These are phyloP conservation scores for Diphasiastrum complanatum DNA, from an alignment of 83 land plant genomes.

Conservation along the genomic window DNA sequence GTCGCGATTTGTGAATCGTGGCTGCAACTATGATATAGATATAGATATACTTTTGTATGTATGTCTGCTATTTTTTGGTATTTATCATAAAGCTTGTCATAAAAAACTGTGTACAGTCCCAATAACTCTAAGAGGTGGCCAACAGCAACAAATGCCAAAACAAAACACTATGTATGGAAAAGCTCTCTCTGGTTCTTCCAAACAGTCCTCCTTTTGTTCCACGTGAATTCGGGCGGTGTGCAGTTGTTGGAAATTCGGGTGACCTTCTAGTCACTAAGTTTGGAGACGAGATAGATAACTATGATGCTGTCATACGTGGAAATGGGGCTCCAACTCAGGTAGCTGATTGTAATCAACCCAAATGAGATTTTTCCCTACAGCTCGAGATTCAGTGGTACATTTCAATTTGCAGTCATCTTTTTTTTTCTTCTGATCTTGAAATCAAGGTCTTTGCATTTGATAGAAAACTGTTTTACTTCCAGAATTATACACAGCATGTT, in stretches of 20 bases:
- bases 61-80: too few relatives aligned
- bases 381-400: neutral
- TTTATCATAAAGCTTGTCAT: too few relatives aligned
- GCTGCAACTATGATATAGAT: too few relatives aligned
- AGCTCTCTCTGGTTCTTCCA: slow-evolving; percentile 77
- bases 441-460: neutral
- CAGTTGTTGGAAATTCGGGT: slow-evolving; percentile 91
- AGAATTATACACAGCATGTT: slow-evolving; percentile 87
- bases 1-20: too few relatives aligned
- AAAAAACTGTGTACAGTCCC: too few relatives aligned
- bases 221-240: slow-evolving; percentile 79
- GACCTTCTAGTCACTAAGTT: slow-evolving; percentile 75
- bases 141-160: slow-evolving; percentile 73
- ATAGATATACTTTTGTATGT: too few relatives aligned
- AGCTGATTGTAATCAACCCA: neutral
- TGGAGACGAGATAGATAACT: slow-evolving; percentile 84
- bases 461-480: neutral
- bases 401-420: neutral
- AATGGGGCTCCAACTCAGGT: slow-evolving; percentile 94
- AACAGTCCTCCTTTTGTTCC: slow-evolving; percentile 74
- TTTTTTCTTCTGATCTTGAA: slow-evolving; percentile 8
- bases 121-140: too few relatives aligned
- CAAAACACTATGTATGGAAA: slow-evolving; percentile 76
- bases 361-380: neutral
- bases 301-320: slow-evolving; percentile 76